Evolutionary conservation across 2,329 filamentous ascomycete species (phyloP), one percentile per base, ranked within the genome.

Genomic region (Fusarium sp.): DNA sequence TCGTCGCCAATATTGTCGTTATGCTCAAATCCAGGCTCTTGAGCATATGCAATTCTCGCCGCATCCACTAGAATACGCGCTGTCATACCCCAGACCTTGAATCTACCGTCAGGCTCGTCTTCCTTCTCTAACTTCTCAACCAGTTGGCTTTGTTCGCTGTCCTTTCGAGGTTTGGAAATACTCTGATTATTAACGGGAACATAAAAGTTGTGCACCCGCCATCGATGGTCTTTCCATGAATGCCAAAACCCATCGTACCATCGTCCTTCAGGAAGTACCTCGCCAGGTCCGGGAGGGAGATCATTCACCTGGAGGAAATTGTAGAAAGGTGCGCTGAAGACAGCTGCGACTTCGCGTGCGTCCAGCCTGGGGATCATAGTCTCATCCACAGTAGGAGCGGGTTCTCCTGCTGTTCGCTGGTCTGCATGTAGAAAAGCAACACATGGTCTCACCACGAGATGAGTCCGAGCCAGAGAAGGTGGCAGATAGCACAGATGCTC

Each of bases 61-160:
- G 92, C 91, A 81, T 98, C 95, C 8, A 98, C 93, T 58, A 98
- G 79, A 58, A 98, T 95, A 55, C 94, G 85, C 5, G 94, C 95
- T 56, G 95, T 98, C 93, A 98, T 95, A 18, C 95, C 95, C 87
- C 94, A 98, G 7, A 98, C 94, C 72, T 92, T 90, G 81, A 96
- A 97, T 40, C 92, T 84, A 5, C 83, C 83, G 6, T 80, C 77
- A 13, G 80, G 78, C 64, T 85, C 82, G 66, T 82, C 77, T 47
- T 82, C 83, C 68, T 86, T 83, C 61, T 87, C 82, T 18, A 86
- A 73, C 65, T 79, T 75, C 63, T 83, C 81, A 6, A 79, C 80
- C 48, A 83, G 75, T 44, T 82, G 79, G 56, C 82, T 81, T 77
- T 88, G 80, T 43, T 77, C 81, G 61, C 80, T 80, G 58, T 53